Evolutionary conservation across 176 grass and related monocot genomes (phyloP).

Genomic region (Eleusine indica): DNA sequence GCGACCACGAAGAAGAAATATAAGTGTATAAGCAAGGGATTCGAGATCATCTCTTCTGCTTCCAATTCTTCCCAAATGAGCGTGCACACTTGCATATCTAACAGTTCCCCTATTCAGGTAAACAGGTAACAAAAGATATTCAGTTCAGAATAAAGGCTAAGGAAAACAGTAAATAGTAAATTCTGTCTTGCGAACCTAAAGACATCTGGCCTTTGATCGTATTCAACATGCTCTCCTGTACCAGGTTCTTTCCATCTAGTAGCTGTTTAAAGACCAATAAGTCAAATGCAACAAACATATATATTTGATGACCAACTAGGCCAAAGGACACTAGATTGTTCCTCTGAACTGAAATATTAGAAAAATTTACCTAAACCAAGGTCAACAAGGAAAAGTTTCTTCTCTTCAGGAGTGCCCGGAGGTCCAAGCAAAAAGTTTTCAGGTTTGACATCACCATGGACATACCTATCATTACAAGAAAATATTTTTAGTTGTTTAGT

Average conservation of each 20-base stretch:
- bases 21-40: slow-evolving; percentile 94
- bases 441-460: slow-evolving; percentile 95
- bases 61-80: slow-evolving; percentile 90
- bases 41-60: slow-evolving; percentile 94
- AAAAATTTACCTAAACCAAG: slow-evolving; percentile 89
- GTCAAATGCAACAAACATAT: neutral
- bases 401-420: slow-evolving; percentile 72
- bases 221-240: slow-evolving; percentile 73
- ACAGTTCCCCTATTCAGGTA: slow-evolving; percentile 72
- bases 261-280: slow-evolving; percentile 50
- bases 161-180: neutral
- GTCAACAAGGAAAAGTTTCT: slow-evolving; percentile 97
- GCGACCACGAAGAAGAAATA: slow-evolving; percentile 89
- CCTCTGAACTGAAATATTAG: too few species aligned
- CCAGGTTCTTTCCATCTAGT: slow-evolving; percentile 80
- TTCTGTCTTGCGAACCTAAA: slow-evolving; percentile 64
- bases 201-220: slow-evolving; percentile 76
- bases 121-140: slow-evolving; percentile 33
- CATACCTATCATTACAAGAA: slow-evolving; percentile 60
- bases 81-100: slow-evolving; percentile 89
- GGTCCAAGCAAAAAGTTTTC: slow-evolving; percentile 97
- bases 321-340: neutral
- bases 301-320: slow-evolving; percentile 8
- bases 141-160: slow-evolving; percentile 14
- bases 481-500: slow-evolving; percentile 5